Evolutionary conservation across 2,329 filamentous ascomycete genomes (phyloP).

Genomic region (Neofusicoccum sp.): DNA sequence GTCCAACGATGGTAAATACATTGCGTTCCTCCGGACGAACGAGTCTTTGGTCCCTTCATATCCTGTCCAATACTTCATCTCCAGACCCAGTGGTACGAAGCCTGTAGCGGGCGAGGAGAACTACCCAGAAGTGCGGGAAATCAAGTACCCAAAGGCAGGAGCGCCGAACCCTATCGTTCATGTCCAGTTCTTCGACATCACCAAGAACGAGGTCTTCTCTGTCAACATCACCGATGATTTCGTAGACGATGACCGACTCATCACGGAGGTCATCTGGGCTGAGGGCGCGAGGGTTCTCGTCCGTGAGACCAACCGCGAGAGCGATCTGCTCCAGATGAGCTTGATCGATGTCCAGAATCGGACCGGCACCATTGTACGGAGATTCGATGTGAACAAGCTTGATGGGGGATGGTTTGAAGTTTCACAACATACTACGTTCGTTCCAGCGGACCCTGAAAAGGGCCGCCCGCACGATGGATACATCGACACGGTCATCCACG

Average conservation of each 20-base stretch:
- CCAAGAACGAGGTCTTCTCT: constrained; percentile 72
- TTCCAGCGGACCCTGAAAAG: constrained; percentile 77
- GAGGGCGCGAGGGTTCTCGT: constrained; percentile 76
- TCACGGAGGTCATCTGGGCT: constrained; percentile 92
- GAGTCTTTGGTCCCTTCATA: constrained; percentile 90
- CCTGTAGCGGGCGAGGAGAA: constrained; percentile 72
- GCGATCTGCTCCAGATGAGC: constrained; percentile 83
- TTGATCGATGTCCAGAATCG: constrained; percentile 75
- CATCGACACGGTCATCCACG: constrained; percentile 82
- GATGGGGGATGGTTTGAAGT: constrained; percentile 98
- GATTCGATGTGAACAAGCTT: constrained; percentile 74
- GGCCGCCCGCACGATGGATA: constrained; percentile 83
- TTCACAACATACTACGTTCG: constrained; percentile 77
- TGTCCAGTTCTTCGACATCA: constrained; percentile 83
- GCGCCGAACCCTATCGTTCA: constrained; percentile 89
- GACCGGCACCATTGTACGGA: constrained; percentile 74
- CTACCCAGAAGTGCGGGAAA: constrained; percentile 85
- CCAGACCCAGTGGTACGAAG: constrained; percentile 72
- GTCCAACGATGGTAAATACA: constrained; percentile 82
- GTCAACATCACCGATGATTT: constrained; percentile 79
- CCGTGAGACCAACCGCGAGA: constrained; percentile 91
- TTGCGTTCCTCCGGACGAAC: constrained; percentile 91
- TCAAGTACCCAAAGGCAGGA: constrained; percentile 97
- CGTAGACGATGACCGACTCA: constrained; percentile 75
- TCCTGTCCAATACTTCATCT: constrained; percentile 89